Evolutionary conservation across 1,139 yeast genomes (phyloP).

Genomic region (Blastobotrys capitulatus): DNA sequence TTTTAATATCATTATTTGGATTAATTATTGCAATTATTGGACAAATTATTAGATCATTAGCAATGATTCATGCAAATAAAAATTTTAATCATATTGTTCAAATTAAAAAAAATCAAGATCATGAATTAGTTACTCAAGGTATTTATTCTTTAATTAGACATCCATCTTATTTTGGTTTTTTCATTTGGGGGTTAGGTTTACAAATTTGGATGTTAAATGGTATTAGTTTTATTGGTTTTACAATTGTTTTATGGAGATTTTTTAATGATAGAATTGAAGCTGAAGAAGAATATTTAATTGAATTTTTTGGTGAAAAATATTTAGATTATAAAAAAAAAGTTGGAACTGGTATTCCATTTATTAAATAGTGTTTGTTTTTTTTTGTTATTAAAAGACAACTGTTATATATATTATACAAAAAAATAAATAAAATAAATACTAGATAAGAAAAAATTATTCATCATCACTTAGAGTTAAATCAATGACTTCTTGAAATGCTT

Average conservation of each 20-base stretch:
- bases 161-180: conserved; percentile 89
- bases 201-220: conserved; percentile 68
- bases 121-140: conserved; percentile 65
- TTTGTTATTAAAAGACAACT: not conserved
- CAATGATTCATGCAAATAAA: conserved; percentile 83
- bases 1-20: conserved; percentile 39
- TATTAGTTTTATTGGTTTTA: conserved; percentile 44
- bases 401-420: not conserved
- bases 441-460: conserved; percentile 9
- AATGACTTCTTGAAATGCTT: conserved; percentile 17
- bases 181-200: conserved; percentile 89
- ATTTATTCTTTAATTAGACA: conserved; percentile 63
- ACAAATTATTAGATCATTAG: conserved; percentile 59
- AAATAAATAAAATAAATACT: not conserved
- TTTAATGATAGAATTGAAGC: conserved; percentile 56
- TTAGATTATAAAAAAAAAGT: conserved; percentile 45
- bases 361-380: conserved; percentile 4
- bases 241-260: conserved; percentile 54
- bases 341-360: conserved; percentile 53
- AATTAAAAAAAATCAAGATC: conserved; percentile 46
- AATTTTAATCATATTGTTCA: conserved; percentile 86
- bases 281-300: conserved; percentile 61
- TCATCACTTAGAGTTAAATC: conserved; percentile 25
- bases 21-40: conserved; percentile 48
- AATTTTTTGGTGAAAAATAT: conserved; percentile 70